phyloP scores from a whole-genome alignment of 768 basidiomycete genomes.

The Porpolomopsis calyptriformis region DNA sequence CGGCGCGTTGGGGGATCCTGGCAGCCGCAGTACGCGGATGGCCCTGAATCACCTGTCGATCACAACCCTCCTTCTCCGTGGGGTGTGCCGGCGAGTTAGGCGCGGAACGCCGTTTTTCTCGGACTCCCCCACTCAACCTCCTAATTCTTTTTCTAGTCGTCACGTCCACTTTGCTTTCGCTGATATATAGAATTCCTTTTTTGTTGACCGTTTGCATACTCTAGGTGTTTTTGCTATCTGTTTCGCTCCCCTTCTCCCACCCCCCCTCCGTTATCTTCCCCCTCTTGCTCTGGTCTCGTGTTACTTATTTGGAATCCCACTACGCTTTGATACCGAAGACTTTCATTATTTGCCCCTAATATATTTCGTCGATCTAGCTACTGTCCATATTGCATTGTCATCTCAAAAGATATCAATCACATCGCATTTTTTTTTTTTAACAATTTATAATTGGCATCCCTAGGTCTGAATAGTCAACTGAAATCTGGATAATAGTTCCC shows the following conservation, averaged over 20 bases:
- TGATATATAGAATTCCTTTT: slow-evolving; percentile 5
- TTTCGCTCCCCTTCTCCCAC: background rate
- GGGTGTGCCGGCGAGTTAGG: slow-evolving; percentile 18
- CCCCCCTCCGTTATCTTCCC: background rate
- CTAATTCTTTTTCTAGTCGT: slow-evolving; percentile 16
- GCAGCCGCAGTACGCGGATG: slow-evolving; percentile 20
- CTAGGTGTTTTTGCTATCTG: too few species aligned
- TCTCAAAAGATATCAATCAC: background rate
- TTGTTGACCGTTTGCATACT: background rate
- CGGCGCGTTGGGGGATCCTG: slow-evolving; percentile 49
- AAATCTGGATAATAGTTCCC: background rate
- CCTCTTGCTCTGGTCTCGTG: too few species aligned
- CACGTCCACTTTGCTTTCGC: slow-evolving; percentile 12
- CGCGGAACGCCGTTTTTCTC: too few species aligned
- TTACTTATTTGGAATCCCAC: slow-evolving; percentile 1
- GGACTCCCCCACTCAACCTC: too few species aligned
- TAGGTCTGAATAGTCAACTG: too few species aligned
- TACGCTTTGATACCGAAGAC: too few species aligned
- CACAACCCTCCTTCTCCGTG: slow-evolving; percentile 20
- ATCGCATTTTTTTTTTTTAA: background rate
- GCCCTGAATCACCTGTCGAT: slow-evolving; percentile 19
- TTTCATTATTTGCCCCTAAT: background rate
- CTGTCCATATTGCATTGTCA: background rate
- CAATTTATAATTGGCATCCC: too few species aligned
- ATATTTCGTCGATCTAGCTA: background rate